Conservation (phyloP, 140 eudicot genomes). For the Oenanthe javanica region DNA sequence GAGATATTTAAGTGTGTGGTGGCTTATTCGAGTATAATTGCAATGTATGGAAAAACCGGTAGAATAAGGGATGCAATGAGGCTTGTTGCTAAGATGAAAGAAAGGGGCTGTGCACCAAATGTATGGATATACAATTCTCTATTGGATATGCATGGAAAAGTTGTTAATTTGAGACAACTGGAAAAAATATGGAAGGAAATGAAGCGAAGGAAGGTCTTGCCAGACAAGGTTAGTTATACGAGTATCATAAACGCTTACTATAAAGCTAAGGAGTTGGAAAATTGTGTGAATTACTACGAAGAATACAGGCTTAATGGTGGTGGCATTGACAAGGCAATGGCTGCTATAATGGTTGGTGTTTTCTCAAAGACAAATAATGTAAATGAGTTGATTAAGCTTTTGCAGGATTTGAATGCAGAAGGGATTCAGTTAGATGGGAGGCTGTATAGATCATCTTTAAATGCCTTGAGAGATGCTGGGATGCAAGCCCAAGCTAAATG, state of each 20-base stretch:
- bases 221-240: constrained; percentile 77
- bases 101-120: constrained; percentile 74
- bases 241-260: constrained; percentile 69
- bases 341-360: constrained; percentile 90
- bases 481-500: constrained; percentile 56
- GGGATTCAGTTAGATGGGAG: constrained; percentile 60
- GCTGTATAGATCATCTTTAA: constrained; percentile 65
- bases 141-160: constrained; percentile 76
- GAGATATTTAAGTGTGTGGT: constrained; percentile 78
- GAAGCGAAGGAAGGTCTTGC: constrained; percentile 63
- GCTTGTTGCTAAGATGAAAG: constrained; percentile 88
- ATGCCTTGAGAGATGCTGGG: constrained; percentile 81
- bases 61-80: constrained; percentile 64
- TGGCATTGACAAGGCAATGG: constrained; percentile 66
- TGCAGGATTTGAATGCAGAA: constrained; percentile 75
- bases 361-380: constrained; percentile 59
- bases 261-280: constrained; percentile 58
- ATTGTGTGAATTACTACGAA: constrained; percentile 36
- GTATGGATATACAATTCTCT: constrained; percentile 87
- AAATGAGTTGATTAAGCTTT: constrained; percentile 67
- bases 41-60: constrained; percentile 74
- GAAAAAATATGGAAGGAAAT: constrained; percentile 96
- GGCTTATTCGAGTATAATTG: constrained; percentile 82
- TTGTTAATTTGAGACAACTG: constrained; percentile 46
- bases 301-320: constrained; percentile 71